Conservation (phyloP, 495 filamentous ascomycete species). For the Penicillium ucsense region DNA sequence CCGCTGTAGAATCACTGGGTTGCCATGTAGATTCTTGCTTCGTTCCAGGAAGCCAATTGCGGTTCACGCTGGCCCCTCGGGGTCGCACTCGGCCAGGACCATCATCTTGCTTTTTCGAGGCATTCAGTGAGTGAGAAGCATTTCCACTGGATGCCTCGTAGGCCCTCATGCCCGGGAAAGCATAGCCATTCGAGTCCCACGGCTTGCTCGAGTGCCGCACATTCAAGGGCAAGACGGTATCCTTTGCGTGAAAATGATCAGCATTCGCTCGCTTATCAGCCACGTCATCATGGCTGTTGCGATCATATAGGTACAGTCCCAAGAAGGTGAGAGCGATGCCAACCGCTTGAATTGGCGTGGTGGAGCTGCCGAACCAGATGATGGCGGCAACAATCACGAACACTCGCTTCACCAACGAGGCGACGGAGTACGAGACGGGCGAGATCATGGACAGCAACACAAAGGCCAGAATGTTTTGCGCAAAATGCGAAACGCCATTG, state of each 20-base stretch:
- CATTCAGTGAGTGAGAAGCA: constrained; percentile 21
- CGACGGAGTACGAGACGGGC: constrained; percentile 95
- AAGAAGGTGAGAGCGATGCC: constrained; percentile 86
- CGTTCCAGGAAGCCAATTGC: constrained; percentile 61
- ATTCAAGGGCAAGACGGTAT: constrained; percentile 63
- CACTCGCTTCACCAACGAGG: constrained; percentile 88
- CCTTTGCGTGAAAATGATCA: constrained; percentile 46
- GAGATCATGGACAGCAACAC: constrained; percentile 82
- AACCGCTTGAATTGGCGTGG: constrained; percentile 69
- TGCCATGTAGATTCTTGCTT: constrained; percentile 78
- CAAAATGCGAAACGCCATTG: constrained; percentile 96
- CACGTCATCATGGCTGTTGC: constrained; percentile 74
- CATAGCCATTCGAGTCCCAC: constrained; percentile 36
- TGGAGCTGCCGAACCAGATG: constrained; percentile 87
- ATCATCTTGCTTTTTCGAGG: constrained; percentile 54
- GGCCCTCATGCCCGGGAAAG: constrained; percentile 22
- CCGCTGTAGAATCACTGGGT: constrained; percentile 33
- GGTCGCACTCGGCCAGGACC: constrained; percentile 38
- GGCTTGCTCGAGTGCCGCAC: constrained; percentile 23
- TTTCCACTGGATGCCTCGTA: constrained; percentile 17
- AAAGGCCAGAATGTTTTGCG: constrained; percentile 92
- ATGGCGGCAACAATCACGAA: constrained; percentile 95
- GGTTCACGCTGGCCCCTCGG: constrained; percentile 47
- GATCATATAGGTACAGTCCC: constrained; percentile 92
- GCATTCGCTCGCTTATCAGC: constrained; percentile 60